These are phyloP conservation scores for Corylus avellana DNA, from an alignment of 306 rosid genomes.

Conservation along the genomic window DNA sequence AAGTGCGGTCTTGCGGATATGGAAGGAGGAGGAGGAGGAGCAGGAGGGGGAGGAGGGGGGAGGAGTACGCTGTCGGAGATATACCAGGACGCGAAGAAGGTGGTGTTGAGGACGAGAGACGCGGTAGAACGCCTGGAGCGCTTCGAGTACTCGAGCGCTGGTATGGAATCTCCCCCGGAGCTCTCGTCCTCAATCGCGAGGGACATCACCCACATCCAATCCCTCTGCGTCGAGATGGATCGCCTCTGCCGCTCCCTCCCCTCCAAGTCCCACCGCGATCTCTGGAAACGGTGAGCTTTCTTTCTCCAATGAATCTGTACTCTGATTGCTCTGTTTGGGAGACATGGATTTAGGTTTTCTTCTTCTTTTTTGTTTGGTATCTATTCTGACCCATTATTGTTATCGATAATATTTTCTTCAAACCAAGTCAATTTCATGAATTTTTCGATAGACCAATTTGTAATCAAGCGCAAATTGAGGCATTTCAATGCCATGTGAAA, in stretches of 20 bases:
- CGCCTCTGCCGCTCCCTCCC: conserved; percentile 73
- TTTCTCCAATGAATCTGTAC: not conserved
- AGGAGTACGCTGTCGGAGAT: conserved; percentile 76
- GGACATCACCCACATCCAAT: conserved; percentile 72
- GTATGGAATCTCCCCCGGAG: conserved; percentile 59
- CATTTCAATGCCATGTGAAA: not conserved
- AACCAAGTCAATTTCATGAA: not conserved
- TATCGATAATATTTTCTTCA: too few species aligned
- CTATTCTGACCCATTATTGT: not conserved
- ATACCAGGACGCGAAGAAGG: conserved; percentile 69
- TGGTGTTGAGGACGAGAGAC: conserved; percentile 53
- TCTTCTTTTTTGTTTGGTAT: not conserved
- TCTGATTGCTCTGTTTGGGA: not conserved
- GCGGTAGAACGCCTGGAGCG: conserved; percentile 77
- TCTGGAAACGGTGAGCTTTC: conserved; percentile 68
- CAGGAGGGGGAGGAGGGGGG: conserved; percentile 22
- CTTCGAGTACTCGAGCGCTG: conserved; percentile 49
- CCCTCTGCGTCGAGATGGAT: conserved; percentile 80
- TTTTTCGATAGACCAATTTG: not conserved
- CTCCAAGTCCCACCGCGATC: conserved; percentile 82
- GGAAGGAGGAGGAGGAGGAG: not conserved
- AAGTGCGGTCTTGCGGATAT: not conserved
- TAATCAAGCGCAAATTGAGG: not conserved
- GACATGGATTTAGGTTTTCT: not conserved
- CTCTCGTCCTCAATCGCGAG: conserved; percentile 56